Evolutionary conservation across 257 asterid species (phyloP).

Genomic region (Salvia miltiorrhiza): DNA sequence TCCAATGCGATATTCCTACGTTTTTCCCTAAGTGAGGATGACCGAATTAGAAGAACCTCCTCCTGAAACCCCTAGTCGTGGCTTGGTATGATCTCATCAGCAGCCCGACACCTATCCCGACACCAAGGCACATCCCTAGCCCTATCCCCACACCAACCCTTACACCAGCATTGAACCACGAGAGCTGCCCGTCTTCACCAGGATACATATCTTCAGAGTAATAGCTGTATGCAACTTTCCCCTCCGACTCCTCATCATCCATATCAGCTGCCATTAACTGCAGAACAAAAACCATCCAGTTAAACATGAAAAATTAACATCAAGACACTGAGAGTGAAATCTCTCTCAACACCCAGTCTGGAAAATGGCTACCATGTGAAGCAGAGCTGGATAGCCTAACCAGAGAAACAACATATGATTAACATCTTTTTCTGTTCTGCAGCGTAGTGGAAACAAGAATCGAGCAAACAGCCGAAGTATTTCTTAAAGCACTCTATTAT

Average conservation of each 20-base stretch:
- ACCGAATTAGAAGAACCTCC: slow-evolving; percentile 45
- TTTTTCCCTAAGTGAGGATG: slow-evolving; percentile 14
- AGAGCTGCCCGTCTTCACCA: slow-evolving; percentile 62
- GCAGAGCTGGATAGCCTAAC: not conserved
- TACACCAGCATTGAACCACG: slow-evolving; percentile 70
- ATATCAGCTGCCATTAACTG: slow-evolving; percentile 36
- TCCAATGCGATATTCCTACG: not conserved
- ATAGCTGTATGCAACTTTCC: slow-evolving; percentile 38
- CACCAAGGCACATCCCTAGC: slow-evolving; percentile 65
- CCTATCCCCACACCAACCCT: slow-evolving; percentile 69
- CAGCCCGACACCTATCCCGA: slow-evolving; percentile 55
- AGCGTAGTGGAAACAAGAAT: not conserved
- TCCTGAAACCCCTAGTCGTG: slow-evolving; percentile 48
- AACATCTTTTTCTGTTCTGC: not conserved
- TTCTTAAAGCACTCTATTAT: not conserved
- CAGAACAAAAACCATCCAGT: slow-evolving; percentile 2
- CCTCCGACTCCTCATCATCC: slow-evolving; percentile 43
- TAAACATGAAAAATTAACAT: not conserved
- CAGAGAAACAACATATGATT: not conserved
- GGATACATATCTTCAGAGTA: slow-evolving; percentile 49
- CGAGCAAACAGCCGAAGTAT: slow-evolving; percentile 3
- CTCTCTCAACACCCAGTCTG: not conserved
- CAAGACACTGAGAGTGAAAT: not conserved
- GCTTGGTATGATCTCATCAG: slow-evolving; percentile 63
- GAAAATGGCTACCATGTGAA: not conserved